Base-by-base conservation (phyloP, 371 early-diverging fungal species). In the Apophysomyces elegans region DNA sequence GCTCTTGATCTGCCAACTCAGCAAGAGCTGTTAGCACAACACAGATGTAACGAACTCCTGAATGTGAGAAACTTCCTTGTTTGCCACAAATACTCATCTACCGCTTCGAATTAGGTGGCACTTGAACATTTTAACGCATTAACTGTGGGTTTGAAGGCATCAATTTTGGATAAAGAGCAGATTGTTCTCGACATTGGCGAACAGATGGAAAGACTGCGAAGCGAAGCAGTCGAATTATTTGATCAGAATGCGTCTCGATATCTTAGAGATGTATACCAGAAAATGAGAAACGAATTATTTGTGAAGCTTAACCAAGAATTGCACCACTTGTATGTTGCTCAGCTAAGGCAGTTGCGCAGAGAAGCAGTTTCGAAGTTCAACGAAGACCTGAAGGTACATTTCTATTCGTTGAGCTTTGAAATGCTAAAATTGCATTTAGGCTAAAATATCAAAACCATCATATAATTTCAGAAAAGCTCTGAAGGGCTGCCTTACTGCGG, bases 1-100 rank as follows among this genome's bases (percentile, higher is more conserved):
- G 99, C 98, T 68, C 80, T 99, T 65, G 99, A 99, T 83, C 77
- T 99, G 47, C 99, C 99, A 4, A 97, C 98, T 4, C 99, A 98
- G 75, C 97, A 96, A 80, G 95, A 98, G 72, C 79, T 99, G 54
- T 81, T 99, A 62, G 98, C 99, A 26, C 97, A 98, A 81, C 98
- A 93, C 77, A 92, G 98, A 59, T 99, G 99, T 76, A 98, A 99
- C 67, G 99, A 99, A 75, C 96, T 99, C 63, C 88, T 93, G 16
- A 88, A 85, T 59, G 86, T 83, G 72, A 68, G 61, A 18, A 18
- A 0, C 18, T 18, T 18, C 18, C 18, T 18, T 18, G 18, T 18
- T 18, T 18, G 18, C 18, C 0, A 18, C 18, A 18, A 18, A 18
- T 18, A 18, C 18, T 18, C 18, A 26, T 26, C 21, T 46, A 56